These are phyloP conservation scores for Calycina herbarum DNA, from an alignment of 2,329 filamentous ascomycete genomes.

Conservation along the genomic window DNA sequence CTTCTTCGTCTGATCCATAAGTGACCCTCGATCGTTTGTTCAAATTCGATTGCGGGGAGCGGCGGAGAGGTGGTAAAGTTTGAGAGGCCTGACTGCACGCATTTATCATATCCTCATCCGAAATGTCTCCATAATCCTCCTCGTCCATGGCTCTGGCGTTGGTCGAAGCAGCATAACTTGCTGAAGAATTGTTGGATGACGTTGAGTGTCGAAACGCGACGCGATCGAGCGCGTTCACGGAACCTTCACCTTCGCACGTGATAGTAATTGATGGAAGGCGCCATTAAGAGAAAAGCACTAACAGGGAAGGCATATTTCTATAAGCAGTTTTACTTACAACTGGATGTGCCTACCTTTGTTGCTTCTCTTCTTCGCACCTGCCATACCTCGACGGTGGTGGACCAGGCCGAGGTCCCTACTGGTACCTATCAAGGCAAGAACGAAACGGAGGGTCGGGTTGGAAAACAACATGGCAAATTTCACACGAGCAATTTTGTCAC, in stretches of 20 bases:
- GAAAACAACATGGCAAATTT: too few species aligned
- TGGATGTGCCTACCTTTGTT: too few species aligned
- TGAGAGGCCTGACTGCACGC: slow-evolving; percentile 52
- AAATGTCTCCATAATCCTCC: slow-evolving; percentile 65
- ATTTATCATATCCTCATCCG: slow-evolving; percentile 65
- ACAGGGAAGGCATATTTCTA: too few species aligned
- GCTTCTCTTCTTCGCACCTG: too few species aligned
- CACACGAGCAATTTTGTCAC: too few species aligned
- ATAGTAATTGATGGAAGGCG: background rate
- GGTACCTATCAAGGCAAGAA: too few species aligned
- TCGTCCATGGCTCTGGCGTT: slow-evolving; percentile 38
- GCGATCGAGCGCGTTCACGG: background rate
- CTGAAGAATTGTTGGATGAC: background rate
- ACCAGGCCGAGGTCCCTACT: too few species aligned
- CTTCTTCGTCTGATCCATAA: slow-evolving; percentile 21
- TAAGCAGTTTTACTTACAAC: too few species aligned
- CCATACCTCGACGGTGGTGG: too few species aligned
- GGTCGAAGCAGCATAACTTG: slow-evolving; percentile 1
- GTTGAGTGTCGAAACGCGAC: background rate
- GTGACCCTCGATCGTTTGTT: slow-evolving; percentile 40
- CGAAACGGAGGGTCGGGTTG: too few species aligned
- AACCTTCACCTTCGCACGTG: background rate
- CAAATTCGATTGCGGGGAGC: slow-evolving; percentile 31
- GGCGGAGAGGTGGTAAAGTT: slow-evolving; percentile 33
- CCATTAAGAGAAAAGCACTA: too few species aligned